Base-by-base conservation (phyloP, 768 basidiomycete genomes). In the Hericium erinaceus region DNA sequence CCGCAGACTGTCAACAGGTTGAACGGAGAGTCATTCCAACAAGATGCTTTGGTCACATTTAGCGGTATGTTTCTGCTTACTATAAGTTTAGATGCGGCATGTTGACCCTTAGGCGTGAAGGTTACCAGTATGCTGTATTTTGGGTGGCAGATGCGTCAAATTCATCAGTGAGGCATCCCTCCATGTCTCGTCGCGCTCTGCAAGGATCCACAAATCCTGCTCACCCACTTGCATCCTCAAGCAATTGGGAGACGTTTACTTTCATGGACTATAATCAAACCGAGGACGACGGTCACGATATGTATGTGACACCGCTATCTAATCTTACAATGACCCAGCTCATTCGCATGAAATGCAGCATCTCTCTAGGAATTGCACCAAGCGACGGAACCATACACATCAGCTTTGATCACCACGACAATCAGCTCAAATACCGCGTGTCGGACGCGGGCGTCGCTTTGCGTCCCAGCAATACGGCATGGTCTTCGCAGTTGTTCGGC, bases 21-120 rank as follows among this genome's bases (percentile, higher is more conserved):
- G 28, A 72, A 72, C 40, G 72, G 71, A 2, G 72, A 73, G 58
- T 70, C 72, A 12, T 73, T 71, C 54, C 71, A 73, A 57, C 71
- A 73, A 56, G 70, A 74, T 54, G 63, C 68, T 1, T 52, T 72
- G 2, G 65, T 65, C 4, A 70, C 71, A 0, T 72, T 71, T 62
- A 67, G 69, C n/a, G 70, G 70, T 66, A 33, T 48, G 66, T 20
- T 20, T n/a, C 2, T 38, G 15, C 20, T 4, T 16, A 5, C n/a
- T 15, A 13, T 38, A 10, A 18, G 4, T 13, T 26, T 20, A 38
- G 7, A 16, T 57, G 15, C 55, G 10, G 28, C 15, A 40, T 22
- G 10, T 18, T 48, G 13, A 18, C 28, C 4, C 1, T 8, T 9
- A 18, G 6, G 28, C 9, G 33, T 33, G 9, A 33, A 71, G 69